Percentiles rank a stretch among this genome's conserved stretches.
These are phyloP conservation scores for Luvunga scandens DNA, from an alignment of 345 rosid genomes.

Conservation along the genomic window DNA sequence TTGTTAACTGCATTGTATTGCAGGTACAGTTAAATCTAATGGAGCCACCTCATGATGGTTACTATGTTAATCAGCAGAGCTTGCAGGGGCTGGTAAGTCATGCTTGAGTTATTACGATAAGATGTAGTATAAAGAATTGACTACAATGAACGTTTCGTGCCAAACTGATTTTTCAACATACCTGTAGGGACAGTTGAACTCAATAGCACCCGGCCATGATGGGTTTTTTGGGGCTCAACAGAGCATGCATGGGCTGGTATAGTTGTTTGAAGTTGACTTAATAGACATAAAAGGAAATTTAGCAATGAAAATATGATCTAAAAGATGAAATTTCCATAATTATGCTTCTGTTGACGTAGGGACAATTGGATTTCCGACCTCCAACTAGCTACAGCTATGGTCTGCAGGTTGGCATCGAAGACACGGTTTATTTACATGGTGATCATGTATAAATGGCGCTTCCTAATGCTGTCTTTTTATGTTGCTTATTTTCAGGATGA, in stretches of 20 bases:
- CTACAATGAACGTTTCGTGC: not conserved
- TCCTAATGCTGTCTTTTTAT: not conserved
- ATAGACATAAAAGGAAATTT: not conserved
- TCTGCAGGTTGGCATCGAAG: constrained; percentile 38
- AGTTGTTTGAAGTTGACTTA: not conserved
- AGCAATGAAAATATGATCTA: not conserved
- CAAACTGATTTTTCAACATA: not conserved
- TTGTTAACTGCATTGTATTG: constrained; percentile 5
- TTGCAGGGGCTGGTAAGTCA: constrained; percentile 47
- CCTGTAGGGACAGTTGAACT: constrained; percentile 47
- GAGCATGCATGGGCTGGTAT: constrained; percentile 49
- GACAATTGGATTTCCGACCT: constrained; percentile 49
- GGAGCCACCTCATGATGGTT: constrained; percentile 59
- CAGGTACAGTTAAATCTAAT: constrained; percentile 53
- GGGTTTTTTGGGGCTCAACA: constrained; percentile 47
- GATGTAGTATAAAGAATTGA: not conserved
- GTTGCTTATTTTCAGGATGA: constrained; percentile 24
- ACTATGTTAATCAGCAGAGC: constrained; percentile 43
- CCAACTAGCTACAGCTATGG: constrained; percentile 37
- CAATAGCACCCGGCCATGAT: constrained; percentile 42
- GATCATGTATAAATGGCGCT: not conserved
- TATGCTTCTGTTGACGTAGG: constrained; percentile 26
- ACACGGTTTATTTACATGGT: not conserved
- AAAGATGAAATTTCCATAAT: constrained; percentile 6
- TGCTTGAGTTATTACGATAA: not conserved